These are phyloP conservation scores for Calonectria multiphialidica DNA, from an alignment of 2,329 filamentous ascomycete species.

Conservation along the genomic window DNA sequence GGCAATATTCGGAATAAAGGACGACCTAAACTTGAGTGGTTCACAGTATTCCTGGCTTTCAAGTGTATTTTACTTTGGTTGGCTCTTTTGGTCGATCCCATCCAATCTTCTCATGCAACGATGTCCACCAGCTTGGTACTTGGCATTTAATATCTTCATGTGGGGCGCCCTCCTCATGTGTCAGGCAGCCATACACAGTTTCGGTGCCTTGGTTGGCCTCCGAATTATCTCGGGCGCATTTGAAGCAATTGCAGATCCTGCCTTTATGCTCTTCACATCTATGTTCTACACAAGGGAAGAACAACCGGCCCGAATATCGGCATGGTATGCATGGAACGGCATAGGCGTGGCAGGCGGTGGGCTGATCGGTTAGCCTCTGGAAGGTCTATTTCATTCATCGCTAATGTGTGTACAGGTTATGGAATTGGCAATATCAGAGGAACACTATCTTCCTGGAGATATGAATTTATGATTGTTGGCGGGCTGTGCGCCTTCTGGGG, in stretches of 20 bases:
- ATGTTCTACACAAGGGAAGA: slow-evolving; percentile 75
- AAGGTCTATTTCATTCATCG: too few species aligned
- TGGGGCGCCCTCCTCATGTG: slow-evolving; percentile 61
- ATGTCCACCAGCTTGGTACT: slow-evolving; percentile 50
- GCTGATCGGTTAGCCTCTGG: too few species aligned
- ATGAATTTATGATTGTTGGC: slow-evolving; percentile 74
- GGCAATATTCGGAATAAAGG: slow-evolving; percentile 72
- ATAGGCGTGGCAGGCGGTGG: slow-evolving; percentile 70
- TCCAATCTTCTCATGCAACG: slow-evolving; percentile 48
- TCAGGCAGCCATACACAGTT: slow-evolving; percentile 69
- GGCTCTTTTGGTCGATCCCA: slow-evolving; percentile 50
- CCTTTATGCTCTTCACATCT: slow-evolving; percentile 72
- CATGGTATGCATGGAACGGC: slow-evolving; percentile 71
- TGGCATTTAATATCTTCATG: slow-evolving; percentile 64
- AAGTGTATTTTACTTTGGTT: slow-evolving; percentile 52
- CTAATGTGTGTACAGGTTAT: too few species aligned
- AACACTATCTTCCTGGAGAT: slow-evolving; percentile 71
- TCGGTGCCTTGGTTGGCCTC: slow-evolving; percentile 65
- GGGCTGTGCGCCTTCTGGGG: slow-evolving; percentile 72
- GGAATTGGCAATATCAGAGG: slow-evolving; percentile 71
- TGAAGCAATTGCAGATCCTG: slow-evolving; percentile 63
- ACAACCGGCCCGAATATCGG: slow-evolving; percentile 70
- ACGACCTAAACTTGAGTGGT: slow-evolving; percentile 67
- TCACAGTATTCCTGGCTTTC: slow-evolving; percentile 64
- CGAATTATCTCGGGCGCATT: slow-evolving; percentile 74